Evolutionary conservation across 78 protist genomes (phyloP).

Genomic region (Dictyostelium citrinum): DNA sequence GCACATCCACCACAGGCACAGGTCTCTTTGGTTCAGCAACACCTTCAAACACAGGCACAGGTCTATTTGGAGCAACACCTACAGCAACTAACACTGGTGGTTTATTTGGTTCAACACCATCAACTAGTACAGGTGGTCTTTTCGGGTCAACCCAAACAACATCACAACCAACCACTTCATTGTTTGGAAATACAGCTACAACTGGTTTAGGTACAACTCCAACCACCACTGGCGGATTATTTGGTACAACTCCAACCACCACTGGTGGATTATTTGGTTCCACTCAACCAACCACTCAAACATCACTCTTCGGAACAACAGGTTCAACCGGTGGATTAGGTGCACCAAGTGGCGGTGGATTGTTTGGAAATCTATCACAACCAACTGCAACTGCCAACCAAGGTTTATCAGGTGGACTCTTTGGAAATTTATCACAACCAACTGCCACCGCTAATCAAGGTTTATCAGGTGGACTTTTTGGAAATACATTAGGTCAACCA

Average conservation of each 20-base stretch:
- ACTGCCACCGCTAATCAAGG: neutral
- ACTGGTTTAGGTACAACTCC: neutral
- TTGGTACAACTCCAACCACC: neutral
- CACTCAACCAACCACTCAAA: neutral
- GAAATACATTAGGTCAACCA: neutral
- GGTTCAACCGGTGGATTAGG: neutral
- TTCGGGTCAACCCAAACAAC: neutral
- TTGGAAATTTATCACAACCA: neutral
- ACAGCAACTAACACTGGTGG: neutral
- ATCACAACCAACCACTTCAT: conserved; percentile 1
- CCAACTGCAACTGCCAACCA: neutral
- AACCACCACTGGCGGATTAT: neutral
- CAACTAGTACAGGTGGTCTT: neutral
- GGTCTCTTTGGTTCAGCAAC: conserved; percentile 15
- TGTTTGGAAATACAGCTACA: neutral
- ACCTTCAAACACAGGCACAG: neutral
- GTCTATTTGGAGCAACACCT: neutral
- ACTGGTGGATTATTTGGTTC: conserved; percentile 8
- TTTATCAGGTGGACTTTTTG: conserved; percentile 18
- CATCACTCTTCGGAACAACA: neutral
- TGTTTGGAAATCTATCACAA: conserved; percentile 1
- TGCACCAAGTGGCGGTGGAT: neutral
- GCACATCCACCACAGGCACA: neutral
- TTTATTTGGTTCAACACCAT: neutral
- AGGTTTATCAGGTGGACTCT: neutral